Evolutionary conservation across 192 early-diverging fungal species (phyloP).

Genomic region (Geosiphon pyriformis): DNA sequence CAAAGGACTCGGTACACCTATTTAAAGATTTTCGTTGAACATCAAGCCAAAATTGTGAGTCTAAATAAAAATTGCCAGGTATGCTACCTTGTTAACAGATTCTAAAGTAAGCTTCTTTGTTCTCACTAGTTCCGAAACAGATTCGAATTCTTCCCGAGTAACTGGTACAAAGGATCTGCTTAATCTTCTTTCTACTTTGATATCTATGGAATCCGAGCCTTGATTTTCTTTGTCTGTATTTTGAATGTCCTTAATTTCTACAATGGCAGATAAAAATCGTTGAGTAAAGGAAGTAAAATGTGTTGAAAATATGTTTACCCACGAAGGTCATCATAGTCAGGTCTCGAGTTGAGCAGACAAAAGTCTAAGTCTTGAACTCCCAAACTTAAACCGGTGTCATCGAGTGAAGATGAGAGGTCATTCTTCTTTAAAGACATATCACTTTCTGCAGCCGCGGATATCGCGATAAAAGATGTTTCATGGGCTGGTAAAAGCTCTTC

Average conservation of each 20-base stretch:
- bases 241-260: no score
- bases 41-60: background rate
- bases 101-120: background rate
- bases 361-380: no score
- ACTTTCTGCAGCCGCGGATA: background rate
- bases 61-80: background rate
- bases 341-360: no score
- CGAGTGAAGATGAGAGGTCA: background rate
- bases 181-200: background rate
- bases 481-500: no score
- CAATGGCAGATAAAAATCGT: no score
- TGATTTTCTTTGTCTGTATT: background rate
- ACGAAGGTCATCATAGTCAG: no score
- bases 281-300: no score
- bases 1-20: background rate
- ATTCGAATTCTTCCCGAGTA: background rate
- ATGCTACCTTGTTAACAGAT: background rate
- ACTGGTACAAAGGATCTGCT: background rate
- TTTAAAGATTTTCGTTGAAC: no score
- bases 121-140: background rate
- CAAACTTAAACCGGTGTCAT: no score
- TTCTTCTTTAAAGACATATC: background rate
- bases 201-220: no score
- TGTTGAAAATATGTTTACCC: no score
- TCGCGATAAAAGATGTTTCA: no score